These are phyloP conservation scores for Oenanthe javanica DNA, from an alignment of 140 eudicot species.

Conservation along the genomic window DNA sequence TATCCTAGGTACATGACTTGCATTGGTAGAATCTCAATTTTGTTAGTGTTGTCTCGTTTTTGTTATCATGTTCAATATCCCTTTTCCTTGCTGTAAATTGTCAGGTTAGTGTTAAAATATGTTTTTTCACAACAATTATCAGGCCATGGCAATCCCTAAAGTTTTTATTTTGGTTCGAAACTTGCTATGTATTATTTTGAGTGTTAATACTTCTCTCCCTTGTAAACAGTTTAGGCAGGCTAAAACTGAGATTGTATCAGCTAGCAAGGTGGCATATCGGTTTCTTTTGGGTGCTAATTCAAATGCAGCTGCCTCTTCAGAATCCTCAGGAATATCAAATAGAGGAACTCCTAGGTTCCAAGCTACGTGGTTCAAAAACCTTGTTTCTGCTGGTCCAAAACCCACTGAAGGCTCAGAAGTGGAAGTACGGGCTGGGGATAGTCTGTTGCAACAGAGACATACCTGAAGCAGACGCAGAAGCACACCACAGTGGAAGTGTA, in stretches of 20 bases:
- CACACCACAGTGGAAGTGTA: constrained; percentile 8
- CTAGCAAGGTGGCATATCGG: constrained; percentile 54
- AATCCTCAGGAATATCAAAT: constrained; percentile 25
- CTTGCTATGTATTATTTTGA: neutral
- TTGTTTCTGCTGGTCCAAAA: constrained; percentile 36
- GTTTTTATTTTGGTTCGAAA: neutral
- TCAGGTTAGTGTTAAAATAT: neutral
- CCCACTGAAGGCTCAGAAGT: constrained; percentile 39
- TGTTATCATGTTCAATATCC: neutral
- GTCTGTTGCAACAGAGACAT: constrained; percentile 8
- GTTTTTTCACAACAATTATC: neutral
- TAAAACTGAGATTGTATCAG: constrained; percentile 54
- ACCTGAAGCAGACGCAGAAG: constrained; percentile 11
- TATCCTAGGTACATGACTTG: neutral
- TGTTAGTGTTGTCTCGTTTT: neutral
- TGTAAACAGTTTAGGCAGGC: constrained; percentile 51
- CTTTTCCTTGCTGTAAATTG: neutral
- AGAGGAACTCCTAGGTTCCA: constrained; percentile 38
- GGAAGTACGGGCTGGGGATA: constrained; percentile 18
- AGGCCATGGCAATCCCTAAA: neutral
- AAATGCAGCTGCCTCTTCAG: constrained; percentile 25
- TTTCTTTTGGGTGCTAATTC: constrained; percentile 40
- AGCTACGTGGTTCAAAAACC: constrained; percentile 47
- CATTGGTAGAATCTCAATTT: neutral
- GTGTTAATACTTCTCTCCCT: neutral